These are phyloP conservation scores for Alternaria longipes DNA, from an alignment of 2,329 filamentous ascomycete genomes.

Conservation along the genomic window DNA sequence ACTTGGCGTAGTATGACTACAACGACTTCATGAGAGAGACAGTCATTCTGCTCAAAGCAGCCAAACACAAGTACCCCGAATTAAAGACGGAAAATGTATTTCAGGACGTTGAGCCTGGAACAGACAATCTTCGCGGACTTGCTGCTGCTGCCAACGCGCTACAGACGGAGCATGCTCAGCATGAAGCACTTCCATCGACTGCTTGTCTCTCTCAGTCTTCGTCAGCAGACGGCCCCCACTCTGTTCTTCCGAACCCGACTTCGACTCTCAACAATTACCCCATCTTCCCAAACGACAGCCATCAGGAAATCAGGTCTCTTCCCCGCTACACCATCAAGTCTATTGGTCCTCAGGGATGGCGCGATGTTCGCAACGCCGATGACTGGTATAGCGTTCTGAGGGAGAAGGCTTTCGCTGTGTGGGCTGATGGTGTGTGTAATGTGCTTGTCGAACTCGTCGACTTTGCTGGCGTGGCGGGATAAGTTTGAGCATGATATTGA, in stretches of 20 bases:
- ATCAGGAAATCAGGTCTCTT: slow-evolving; percentile 2
- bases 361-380: slow-evolving; percentile 29
- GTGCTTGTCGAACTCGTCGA: slow-evolving; percentile 41
- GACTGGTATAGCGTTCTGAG: slow-evolving; percentile 39
- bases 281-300: not conserved
- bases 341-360: slow-evolving; percentile 35
- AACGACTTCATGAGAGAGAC: slow-evolving; percentile 29
- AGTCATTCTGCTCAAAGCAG: slow-evolving; percentile 22
- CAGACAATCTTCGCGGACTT: slow-evolving; percentile 41
- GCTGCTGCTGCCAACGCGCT: slow-evolving; percentile 45
- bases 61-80: slow-evolving; percentile 23
- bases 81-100: not conserved
- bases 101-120: slow-evolving; percentile 11
- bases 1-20: slow-evolving; percentile 32
- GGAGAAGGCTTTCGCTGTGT: slow-evolving; percentile 40
- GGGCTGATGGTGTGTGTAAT: slow-evolving; percentile 44
- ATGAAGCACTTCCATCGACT: not conserved
- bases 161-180: slow-evolving; percentile 22
- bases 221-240: not conserved
- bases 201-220: not conserved
- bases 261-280: not conserved
- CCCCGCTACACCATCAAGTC: slow-evolving; percentile 36
- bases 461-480: not conserved
- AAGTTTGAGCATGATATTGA: not conserved
- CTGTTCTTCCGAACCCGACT: not conserved